Conservation (phyloP, 75 land plant genomes). For the Cunninghamia lanceolata region DNA sequence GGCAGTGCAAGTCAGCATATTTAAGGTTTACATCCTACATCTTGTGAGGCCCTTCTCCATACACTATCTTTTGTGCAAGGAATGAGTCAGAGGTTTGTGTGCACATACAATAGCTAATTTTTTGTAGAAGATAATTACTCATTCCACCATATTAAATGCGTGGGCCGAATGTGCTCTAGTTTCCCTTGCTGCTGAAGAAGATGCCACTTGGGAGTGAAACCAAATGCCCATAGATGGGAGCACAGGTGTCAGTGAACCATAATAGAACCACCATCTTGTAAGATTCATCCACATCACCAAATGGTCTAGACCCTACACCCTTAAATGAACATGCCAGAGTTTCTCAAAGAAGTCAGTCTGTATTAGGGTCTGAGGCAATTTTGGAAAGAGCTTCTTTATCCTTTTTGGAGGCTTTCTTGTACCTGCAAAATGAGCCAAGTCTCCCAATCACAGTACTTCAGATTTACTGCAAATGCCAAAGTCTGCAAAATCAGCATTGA, state of each 20-base stretch:
- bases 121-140: no score
- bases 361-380: background rate
- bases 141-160: background rate
- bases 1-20: no score
- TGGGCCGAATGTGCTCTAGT: background rate
- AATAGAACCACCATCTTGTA: background rate
- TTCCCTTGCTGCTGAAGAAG: background rate
- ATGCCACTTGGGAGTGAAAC: background rate
- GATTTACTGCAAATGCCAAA: background rate
- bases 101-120: no score
- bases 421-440: background rate
- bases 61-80: no score
- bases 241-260: background rate
- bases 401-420: background rate
- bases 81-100: no score
- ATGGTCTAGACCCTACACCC: background rate
- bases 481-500: background rate
- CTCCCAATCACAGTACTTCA: background rate
- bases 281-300: background rate
- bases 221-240: background rate
- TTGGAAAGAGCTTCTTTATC: background rate
- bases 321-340: background rate
- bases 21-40: no score
- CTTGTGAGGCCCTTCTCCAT: no score
- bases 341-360: background rate